Evolutionary conservation across 768 basidiomycete species (phyloP), one percentile per base, ranked within the genome.

Genomic region (Hygrophorus pudorinus): DNA sequence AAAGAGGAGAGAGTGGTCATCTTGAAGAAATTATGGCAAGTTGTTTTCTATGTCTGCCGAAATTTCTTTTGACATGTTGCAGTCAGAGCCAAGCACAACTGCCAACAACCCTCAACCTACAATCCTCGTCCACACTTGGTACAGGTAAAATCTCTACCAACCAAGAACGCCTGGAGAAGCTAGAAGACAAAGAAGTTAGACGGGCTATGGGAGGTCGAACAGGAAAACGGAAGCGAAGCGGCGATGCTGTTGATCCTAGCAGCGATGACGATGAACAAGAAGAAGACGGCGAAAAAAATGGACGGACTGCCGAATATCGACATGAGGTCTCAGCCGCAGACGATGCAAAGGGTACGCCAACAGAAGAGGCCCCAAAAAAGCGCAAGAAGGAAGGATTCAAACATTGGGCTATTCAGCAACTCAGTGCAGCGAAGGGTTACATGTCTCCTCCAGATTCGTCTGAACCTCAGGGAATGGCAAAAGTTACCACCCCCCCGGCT

Each of bases 401-500:
- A 59, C 71, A 80, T 32, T 96, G 93, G 93, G 93, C 92, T 0
- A 57, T 80, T 48, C 75, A 82, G 44, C 91, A 96, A 56, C 70
- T 87, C 41, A 78, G 68, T 41, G 49, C 60, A 28, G 65, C 67
- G 10, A 75, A 71, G 53, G 65, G 68, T 4, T 63, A 66, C 44
- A 46, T 47, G 43, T 49, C 56, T 11, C 46, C 53, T 27, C 33
- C 51, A 8, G 54, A 56, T 41, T 38, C 56, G 1, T 11, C 43
- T 28, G 53, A 54, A 17, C 37, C 53, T 12, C 7, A 42, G 5
- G 37, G 49, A 35, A 38, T 45, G 9, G 18, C 43, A 17, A 17
- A 44, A 5, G 14, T 48, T 28, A 43, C 48, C n/a, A 47, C 56
- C 12, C 61, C 62, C 30, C 51, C 57, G 13, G 47, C 57, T 8